Evolutionary conservation across 2,329 filamentous ascomycete genomes (phyloP), one percentile per base, ranked within the genome.

Genomic region (Phialophora verrucosa): DNA sequence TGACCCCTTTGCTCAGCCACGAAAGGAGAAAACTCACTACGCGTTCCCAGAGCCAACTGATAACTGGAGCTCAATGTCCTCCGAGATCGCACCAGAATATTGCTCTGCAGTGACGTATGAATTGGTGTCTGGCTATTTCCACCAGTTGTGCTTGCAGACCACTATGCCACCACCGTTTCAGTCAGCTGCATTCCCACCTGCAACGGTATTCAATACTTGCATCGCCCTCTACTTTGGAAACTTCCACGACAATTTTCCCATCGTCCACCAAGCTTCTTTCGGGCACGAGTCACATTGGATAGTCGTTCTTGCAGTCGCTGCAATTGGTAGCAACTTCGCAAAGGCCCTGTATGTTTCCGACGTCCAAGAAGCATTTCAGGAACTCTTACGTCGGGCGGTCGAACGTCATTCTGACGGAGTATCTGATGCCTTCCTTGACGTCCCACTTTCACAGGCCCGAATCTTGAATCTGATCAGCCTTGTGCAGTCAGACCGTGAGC

Each of bases 241-340:
- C 51, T 81, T 81, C 35, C 77, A 81, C 50, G 69, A 75, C 2
- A 75, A 77, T 56, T 78, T 80, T 57, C 80, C 80, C 6, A 76
- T 81, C 31, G 66, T 80, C 38, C 80, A 81, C 67, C 68, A 71
- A 51, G 66, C 76, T 49, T 77, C 76, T 5, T 79, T 81, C 63
- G 69, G 79, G 58, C 68, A 73, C 4, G 77, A 77, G 56, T 75
- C 73, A 32, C 76, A 81, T 64, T 82, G 79, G 79, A 70, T 81
- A 12, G 68, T 81, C 51, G 73, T 74, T 4, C 68, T 82, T 58
- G 77, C 80, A 14, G 69, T 81, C 50, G 71, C 79, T 32, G 75
- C 80, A 53, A 74, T 81, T 57, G 80, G 80, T 6, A 79, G 78
- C 61, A 78, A 78, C 58, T 76, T 75, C 67, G 70, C 72, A 38